Base-by-base conservation (phyloP, 306 rosid genomes). In the Casuarina equisetifolia region DNA sequence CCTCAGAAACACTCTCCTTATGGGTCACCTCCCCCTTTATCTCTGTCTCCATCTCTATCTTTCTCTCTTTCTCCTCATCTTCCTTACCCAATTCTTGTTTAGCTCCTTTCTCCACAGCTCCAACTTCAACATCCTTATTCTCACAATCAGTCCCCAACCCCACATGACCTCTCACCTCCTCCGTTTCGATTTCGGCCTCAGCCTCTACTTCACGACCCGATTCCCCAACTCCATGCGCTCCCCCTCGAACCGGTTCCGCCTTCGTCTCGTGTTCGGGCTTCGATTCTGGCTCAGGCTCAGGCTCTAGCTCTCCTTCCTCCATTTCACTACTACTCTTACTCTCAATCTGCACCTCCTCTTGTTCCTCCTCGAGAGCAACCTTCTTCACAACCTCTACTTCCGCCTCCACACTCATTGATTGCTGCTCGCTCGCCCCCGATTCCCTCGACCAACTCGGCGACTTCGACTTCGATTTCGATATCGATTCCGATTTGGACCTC, bases 301-400 rank as follows among this genome's bases (percentile, higher is more conserved):
- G 93, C 70, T 88, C 90, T 0, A 89, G 84, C 82, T 93, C 97
- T 44, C 95, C 97, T 73, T 91, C 91, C 82, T 93, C 97, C 90
- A 87, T 90, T 84, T 88, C 97, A 76, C 97, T 92, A 39, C 88
- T 80, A 71, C 83, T 86, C 6, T 82, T 82, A 78, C 90, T 91
- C 81, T 85, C 85, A 69, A 83, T 86, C 74, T 84, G 93, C 66
- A 76, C 52, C 76, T 90, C 80, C 35, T 67, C 88, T 44, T 89
- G 92, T 9, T 71, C 78, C 71, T 88, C 92, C 86, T 90, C 13
- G 11, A 9, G 9, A 48, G 51, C 51, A 48, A 48, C 51, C 51
- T 48, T 48, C 51, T 48, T 48, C 51, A 48, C 51, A 48, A 48
- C 51, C 51, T 48, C 51, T 3, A 3, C 50, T 84, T 84, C 90